Evolutionary conservation across 345 rosid genomes (phyloP), one percentile per base, ranked within the genome.

Genomic region (Rhodomyrtus tomentosa): DNA sequence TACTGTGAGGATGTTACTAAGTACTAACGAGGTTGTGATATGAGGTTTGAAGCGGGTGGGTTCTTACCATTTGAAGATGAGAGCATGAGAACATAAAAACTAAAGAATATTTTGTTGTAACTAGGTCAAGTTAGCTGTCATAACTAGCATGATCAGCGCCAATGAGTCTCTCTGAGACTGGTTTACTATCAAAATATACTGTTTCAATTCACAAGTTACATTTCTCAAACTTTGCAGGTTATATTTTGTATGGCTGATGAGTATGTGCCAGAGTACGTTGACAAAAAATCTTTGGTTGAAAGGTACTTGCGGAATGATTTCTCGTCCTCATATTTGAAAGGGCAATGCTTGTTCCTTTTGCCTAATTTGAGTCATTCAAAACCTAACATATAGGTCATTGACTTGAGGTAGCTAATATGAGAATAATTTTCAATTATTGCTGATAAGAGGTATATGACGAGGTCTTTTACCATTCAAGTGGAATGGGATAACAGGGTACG

Each of bases 161-260:
- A 36, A 16, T 18, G 24, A 68, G 7, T 68, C 12, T 68, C 0
- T 62, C 76, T 32, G 42, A 68, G 79, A 68, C 79, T 68, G 45
- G 76, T 68, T 68, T 36, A 16, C 1, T 18, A 32, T 68, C 76
- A 68, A 18, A 32, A 32, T 68, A 36, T 36, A 45, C 76, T 2
- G 25, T 42, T 68, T 24, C 45, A 68, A 68, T 68, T 36, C 45
- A 68, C 45, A 68, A 68, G 38, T 36, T 36, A 36, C 25, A 36
- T 68, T 68, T 68, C 45, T 36, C 79, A 32, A 68, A 68, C 79
- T 68, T 24, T 82, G 84, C 92, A 97, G 99, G 98, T 96, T 88
- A 92, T 97, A 85, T 97, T 89, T 91, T 96, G 98, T 83, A 92
- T 93, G 98, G 98, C 85, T 36, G 99, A 96, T 87, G 98, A 95